Evolutionary conservation across 2,329 filamentous ascomycete genomes (phyloP).

Genomic region (Hypoxylon sp.): DNA sequence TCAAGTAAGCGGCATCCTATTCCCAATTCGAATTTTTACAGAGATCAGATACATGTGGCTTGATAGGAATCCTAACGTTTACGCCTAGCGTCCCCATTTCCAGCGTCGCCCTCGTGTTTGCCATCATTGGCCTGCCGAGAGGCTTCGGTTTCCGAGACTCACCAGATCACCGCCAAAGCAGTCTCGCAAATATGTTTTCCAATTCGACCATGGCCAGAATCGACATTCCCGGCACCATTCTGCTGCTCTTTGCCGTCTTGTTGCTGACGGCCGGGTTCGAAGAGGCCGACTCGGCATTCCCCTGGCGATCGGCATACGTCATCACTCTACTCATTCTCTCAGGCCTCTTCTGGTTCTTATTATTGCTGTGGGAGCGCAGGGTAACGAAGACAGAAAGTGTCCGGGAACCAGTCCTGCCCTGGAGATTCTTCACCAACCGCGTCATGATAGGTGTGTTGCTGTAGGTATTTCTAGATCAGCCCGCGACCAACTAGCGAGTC

Average conservation of each 20-base stretch:
- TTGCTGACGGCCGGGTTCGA: constrained; percentile 31
- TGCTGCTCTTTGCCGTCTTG: constrained; percentile 29
- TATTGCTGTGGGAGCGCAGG: constrained; percentile 31
- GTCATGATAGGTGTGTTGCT: constrained; percentile 34
- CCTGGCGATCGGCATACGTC: constrained; percentile 37
- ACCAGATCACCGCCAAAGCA: background rate
- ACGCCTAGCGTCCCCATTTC: constrained; percentile 16
- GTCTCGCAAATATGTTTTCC: background rate
- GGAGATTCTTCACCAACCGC: constrained; percentile 32
- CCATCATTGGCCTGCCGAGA: constrained; percentile 11
- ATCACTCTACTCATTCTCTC: constrained; percentile 31
- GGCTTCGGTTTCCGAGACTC: constrained; percentile 16
- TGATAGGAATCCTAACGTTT: too few relatives aligned
- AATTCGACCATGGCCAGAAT: constrained; percentile 17
- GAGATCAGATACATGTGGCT: too few relatives aligned
- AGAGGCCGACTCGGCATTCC: constrained; percentile 32
- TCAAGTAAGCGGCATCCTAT: constrained; percentile 27
- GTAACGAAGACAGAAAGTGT: constrained; percentile 19
- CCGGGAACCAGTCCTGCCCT: constrained; percentile 34
- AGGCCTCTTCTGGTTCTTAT: constrained; percentile 27
- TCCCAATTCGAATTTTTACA: background rate
- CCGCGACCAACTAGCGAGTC: constrained; percentile 17
- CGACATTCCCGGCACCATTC: constrained; percentile 32
- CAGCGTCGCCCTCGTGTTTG: constrained; percentile 12
- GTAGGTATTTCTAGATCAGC: constrained; percentile 12